Base-by-base conservation (phyloP, 345 rosid species). In the Lumnitzera littorea region DNA sequence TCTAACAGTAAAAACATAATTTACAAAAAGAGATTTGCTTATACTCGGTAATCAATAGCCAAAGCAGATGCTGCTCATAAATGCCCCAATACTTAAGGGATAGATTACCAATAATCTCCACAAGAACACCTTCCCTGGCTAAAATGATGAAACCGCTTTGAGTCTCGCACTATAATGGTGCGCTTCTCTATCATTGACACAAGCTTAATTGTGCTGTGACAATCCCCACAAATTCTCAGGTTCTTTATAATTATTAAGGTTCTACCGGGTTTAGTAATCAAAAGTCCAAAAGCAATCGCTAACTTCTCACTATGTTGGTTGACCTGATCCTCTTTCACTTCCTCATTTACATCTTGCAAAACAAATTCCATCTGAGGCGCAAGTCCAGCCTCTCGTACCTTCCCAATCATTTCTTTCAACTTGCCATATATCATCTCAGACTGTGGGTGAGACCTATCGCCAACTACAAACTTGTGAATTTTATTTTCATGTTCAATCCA, bases 121-220 rank as follows among this genome's bases (percentile, higher is more conserved):
- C 91, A 88, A 51, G 91, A 83, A 61, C 88, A 88, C 13, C 61
- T 54, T 13, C 96, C 91, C 61, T 76, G 29, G n/a, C 61, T 62
- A 62, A 85, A 88, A 76, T 88, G 92, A 71, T 88, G 96, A 75
- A 84, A 88, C 70, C 90, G 75, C 73, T 86, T 88, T 2, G 84
- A 74, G 66, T 82, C 92, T 69, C 88, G 79, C 61, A 88, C 84
- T 51, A 82, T 57, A 50, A 85, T 58, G 17, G 74, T 72, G 12
- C 84, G 81, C 51, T 63, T 71, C 80, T 88, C 96, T 20, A 80
- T 60, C 70, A 70, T 61, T 11, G 96, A 85, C 13, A 83, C 65
- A 36, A 64, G 55, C 72, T 82, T 85, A 5, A 83, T 86, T 31
- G 61, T 56, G 50, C 65, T 63, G 56, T 85, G 91, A 58, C 96